A percentile compares a stretch with the other conserved stretches of the same genome.
These are phyloP conservation scores for Macrophomina tecta DNA, from an alignment of 2,329 filamentous ascomycete species.

Conservation along the genomic window DNA sequence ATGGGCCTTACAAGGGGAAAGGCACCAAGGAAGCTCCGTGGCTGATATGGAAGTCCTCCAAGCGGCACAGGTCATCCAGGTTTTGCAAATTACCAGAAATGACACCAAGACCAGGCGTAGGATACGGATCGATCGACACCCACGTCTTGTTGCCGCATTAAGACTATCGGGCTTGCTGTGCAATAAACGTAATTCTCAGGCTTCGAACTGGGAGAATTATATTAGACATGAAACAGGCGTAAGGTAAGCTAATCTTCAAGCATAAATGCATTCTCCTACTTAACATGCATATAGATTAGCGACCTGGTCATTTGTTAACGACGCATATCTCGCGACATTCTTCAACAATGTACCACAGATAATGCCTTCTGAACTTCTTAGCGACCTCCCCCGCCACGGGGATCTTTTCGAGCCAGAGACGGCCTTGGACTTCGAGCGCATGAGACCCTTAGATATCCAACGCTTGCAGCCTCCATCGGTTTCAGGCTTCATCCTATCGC, in stretches of 20 bases:
- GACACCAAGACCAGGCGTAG: background rate
- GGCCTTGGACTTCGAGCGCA: background rate
- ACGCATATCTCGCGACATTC: background rate
- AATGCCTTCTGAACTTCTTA: background rate
- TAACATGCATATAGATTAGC: background rate
- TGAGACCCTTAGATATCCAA: background rate
- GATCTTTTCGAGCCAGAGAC: background rate
- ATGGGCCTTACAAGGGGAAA: background rate
- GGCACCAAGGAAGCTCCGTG: background rate
- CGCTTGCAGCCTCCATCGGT: background rate
- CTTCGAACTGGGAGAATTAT: background rate
- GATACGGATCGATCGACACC: background rate
- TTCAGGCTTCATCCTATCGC: background rate
- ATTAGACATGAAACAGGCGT: background rate
- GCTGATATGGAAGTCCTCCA: background rate
- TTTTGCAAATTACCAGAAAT: background rate
- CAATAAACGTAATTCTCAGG: background rate
- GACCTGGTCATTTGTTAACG: background rate
- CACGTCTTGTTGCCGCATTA: background rate
- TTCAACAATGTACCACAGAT: background rate
- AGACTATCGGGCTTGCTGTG: background rate
- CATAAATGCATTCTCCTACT: no score
- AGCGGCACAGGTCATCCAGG: background rate
- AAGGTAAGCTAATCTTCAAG: background rate
- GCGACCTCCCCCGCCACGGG: background rate